Base-by-base conservation (phyloP, 768 basidiomycete genomes). In the Coprinopsis cinerea region DNA sequence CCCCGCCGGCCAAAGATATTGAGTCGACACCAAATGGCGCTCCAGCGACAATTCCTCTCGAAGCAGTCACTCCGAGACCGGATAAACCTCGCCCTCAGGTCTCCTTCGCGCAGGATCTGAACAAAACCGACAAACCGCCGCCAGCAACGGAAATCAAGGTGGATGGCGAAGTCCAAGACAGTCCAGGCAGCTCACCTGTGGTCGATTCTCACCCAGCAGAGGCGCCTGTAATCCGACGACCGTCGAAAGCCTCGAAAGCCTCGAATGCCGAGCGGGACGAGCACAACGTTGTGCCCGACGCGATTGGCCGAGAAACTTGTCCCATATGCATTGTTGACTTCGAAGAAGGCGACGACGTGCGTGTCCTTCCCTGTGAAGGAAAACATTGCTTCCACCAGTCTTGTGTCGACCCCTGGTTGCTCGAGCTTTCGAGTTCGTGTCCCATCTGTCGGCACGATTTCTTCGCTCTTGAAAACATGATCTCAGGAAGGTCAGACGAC, bases 291-390 rank as follows among this genome's bases (percentile, higher is more conserved):
- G 72, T 80, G 44, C 85, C 83, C 1, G 80, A 75, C 32, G 74
- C 78, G 13, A 88, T 90, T 28, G 87, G 87, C 3, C 77, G 80
- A 32, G 88, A 92, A 65, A 91, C 85, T 11, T 97, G 94, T 68
- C 93, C 94, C 3, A 97, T 97, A 53, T 97, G 94, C 64, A 85
- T 97, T 52, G 75, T 90, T 39, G 92, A 95, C 57, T 97, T 97
- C 59, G 88, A 93, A 63, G 86, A 89, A 53, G 94, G 92, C 1
- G 94, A 97, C 59, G 90, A 95, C 63, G 67, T 96, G 13, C 83
- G 94, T 20, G 77, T 95, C 34, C 67, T 97, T 42, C 94, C 93
- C 1, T 97, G 94, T 65, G 89, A 93, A 61, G 88, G 87, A 40
- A 83, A 88, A 55, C 94, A 97, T 62, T 75, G 79, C 51, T 98